phyloP scores from a whole-genome alignment of 345 rosid species.

The Gossypium herbaceum region DNA sequence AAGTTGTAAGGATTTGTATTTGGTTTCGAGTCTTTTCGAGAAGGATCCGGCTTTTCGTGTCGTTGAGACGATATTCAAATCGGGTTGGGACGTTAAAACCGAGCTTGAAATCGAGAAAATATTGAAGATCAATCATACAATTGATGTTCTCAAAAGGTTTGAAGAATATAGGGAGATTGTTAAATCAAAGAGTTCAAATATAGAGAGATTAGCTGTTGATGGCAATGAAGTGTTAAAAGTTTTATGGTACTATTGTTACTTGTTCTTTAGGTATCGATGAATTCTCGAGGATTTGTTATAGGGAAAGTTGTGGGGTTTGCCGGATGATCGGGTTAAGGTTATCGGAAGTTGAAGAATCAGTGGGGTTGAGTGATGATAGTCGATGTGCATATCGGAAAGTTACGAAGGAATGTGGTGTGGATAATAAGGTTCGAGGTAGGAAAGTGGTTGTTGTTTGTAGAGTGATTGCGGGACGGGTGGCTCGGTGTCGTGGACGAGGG shows the following conservation, averaged over 20 bases:
- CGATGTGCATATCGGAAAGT: background rate
- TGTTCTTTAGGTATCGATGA: constrained; percentile 4
- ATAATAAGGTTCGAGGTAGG: background rate
- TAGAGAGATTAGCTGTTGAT: constrained; percentile 9
- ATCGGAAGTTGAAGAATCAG: background rate
- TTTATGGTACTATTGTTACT: background rate
- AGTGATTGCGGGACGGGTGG: constrained; percentile 10
- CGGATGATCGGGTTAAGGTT: background rate
- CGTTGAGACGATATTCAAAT: background rate
- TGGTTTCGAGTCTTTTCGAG: background rate
- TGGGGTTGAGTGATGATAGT: background rate
- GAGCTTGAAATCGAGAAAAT: constrained; percentile 5
- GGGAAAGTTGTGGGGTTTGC: constrained; percentile 2
- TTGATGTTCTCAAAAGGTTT: constrained; percentile 1
- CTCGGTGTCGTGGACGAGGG: background rate
- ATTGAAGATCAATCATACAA: background rate
- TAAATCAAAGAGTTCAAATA: constrained; percentile 2
- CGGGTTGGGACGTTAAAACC: constrained; percentile 3
- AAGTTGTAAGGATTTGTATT: background rate
- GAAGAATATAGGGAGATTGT: constrained; percentile 7
- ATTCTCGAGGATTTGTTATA: background rate
- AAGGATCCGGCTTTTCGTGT: background rate
- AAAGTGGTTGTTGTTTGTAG: constrained; percentile 6
- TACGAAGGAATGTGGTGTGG: background rate
- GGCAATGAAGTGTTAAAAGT: constrained; percentile 14